A percentile compares a stretch with the other conserved stretches of the same genome.
These are phyloP conservation scores for Trichoderma breve DNA, from an alignment of 2,329 filamentous ascomycete genomes.

Conservation along the genomic window DNA sequence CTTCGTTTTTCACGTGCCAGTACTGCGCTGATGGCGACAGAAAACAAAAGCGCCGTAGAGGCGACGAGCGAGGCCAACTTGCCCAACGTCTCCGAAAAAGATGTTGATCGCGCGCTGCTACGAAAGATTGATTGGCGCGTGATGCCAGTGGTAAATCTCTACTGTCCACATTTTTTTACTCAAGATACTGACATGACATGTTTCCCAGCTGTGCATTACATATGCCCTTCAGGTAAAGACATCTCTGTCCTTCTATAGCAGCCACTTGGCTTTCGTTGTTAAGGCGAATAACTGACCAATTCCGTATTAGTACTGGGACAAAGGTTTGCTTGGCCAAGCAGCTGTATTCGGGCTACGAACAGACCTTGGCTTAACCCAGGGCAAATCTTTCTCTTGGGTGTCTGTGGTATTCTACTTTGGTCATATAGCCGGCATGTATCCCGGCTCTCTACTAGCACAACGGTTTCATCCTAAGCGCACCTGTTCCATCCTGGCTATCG, in stretches of 20 bases:
- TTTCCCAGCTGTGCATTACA: background rate
- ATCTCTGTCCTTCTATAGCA: background rate
- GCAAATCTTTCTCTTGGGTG: background rate
- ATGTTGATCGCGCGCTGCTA: background rate
- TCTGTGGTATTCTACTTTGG: constrained; percentile 1
- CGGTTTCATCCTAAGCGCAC: background rate
- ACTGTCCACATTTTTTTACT: background rate
- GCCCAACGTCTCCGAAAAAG: background rate
- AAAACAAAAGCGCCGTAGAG: background rate
- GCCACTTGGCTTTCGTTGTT: background rate
- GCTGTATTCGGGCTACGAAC: background rate
- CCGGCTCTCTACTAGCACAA: background rate
- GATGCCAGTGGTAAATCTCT: background rate
- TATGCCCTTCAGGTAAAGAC: background rate
- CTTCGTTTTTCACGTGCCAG: background rate
- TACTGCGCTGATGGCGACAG: background rate
- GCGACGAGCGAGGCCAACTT: background rate
- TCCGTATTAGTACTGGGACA: background rate
- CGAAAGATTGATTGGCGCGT: background rate
- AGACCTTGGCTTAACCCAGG: background rate
- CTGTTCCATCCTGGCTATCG: background rate
- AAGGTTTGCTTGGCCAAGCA: constrained; percentile 1
- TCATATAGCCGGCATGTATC: background rate
- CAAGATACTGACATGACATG: background rate
- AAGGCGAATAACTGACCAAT: background rate